Percentiles rank a stretch among this genome's conserved stretches.
Evolutionary conservation across 495 filamentous ascomycete genomes (phyloP).

Genomic region (Beverwykella pulmonaria): DNA sequence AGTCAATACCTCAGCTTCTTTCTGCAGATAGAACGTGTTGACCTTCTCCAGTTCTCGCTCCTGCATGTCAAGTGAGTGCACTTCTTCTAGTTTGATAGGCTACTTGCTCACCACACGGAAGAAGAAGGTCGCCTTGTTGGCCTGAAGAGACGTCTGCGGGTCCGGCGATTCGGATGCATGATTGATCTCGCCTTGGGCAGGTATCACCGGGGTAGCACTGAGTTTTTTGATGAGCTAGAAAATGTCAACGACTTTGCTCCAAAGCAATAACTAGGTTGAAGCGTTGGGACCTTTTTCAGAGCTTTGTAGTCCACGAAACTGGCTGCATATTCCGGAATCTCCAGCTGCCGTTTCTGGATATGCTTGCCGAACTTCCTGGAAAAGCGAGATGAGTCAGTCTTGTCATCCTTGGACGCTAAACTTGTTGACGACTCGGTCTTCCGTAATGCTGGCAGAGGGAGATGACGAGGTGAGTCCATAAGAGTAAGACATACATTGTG

Average conservation of each 20-base stretch:
- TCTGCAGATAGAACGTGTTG: constrained; percentile 96
- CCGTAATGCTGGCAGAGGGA: constrained; percentile 9
- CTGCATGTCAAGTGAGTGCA: constrained; percentile 50
- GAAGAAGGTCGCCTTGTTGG: constrained; percentile 98
- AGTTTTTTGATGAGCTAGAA: constrained; percentile 95
- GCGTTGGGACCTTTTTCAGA: constrained; percentile 80
- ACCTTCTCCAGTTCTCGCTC: constrained; percentile 98
- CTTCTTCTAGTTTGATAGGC: not conserved
- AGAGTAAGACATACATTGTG: constrained; percentile 37
- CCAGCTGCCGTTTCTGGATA: constrained; percentile 96
- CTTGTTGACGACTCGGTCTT: constrained; percentile 33
- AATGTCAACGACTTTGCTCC: constrained; percentile 10
- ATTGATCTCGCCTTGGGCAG: constrained; percentile 66
- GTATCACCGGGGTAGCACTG: constrained; percentile 83
- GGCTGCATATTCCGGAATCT: constrained; percentile 97
- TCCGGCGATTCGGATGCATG: constrained; percentile 58
- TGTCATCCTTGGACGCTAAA: constrained; percentile 35
- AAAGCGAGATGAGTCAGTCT: constrained; percentile 35
- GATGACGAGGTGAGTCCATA: constrained; percentile 29
- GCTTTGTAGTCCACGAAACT: constrained; percentile 99
- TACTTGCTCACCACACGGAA: constrained; percentile 77
- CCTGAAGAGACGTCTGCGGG: constrained; percentile 88
- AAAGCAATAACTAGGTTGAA: not conserved
- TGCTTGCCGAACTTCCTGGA: constrained; percentile 99
- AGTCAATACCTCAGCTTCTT: constrained; percentile 91